Evolutionary conservation across 371 early-diverging fungal species (phyloP).

Genomic region (Mortierella sp.): DNA sequence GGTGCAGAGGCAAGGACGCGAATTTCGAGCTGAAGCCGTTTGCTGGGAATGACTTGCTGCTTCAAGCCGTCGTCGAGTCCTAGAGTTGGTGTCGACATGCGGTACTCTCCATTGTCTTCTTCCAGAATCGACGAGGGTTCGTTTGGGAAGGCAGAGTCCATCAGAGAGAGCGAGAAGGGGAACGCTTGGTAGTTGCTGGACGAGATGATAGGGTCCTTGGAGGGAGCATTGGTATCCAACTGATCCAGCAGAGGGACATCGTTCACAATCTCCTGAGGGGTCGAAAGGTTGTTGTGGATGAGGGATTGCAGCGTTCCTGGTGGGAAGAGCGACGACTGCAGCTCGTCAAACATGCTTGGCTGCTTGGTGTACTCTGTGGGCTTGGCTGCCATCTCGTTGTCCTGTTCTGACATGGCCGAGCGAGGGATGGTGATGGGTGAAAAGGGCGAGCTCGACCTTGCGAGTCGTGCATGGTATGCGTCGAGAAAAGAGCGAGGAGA

Average conservation of each 20-base stretch:
- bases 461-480: constrained; percentile 14
- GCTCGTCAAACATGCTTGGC: constrained; percentile 48
- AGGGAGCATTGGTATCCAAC: constrained; percentile 24
- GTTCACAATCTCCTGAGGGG: constrained; percentile 48
- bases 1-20: constrained; percentile 50
- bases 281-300: constrained; percentile 29
- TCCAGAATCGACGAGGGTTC: constrained; percentile 34
- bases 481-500: constrained; percentile 27
- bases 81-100: constrained; percentile 33
- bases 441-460: background rate
- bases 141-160: constrained; percentile 17
- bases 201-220: constrained; percentile 36
- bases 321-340: constrained; percentile 53
- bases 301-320: constrained; percentile 49
- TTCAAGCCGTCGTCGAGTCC: constrained; percentile 48
- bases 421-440: constrained; percentile 26
- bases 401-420: constrained; percentile 9
- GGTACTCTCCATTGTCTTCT: constrained; percentile 36
- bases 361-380: constrained; percentile 51
- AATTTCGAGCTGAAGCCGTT: constrained; percentile 48
- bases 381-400: constrained; percentile 7
- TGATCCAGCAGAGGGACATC: constrained; percentile 43
- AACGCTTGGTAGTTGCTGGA: constrained; percentile 27
- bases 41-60: constrained; percentile 31
- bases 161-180: constrained; percentile 19